phyloP scores from a whole-genome alignment of 495 filamentous ascomycete genomes.

The Oidiodendron maius region DNA sequence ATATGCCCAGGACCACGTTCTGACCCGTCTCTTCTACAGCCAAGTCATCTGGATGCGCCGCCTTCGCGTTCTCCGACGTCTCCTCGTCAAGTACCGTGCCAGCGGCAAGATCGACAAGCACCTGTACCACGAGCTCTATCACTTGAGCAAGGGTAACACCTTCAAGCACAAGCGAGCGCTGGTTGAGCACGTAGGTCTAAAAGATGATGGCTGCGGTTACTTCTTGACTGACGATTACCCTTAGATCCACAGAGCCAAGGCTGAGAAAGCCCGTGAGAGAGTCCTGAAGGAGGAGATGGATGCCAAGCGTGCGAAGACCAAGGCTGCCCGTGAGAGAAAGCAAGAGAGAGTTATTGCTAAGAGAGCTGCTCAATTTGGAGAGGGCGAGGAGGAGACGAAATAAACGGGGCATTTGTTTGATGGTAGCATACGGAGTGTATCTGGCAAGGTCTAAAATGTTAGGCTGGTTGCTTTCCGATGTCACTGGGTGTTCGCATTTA shows the following conservation, averaged over 20 bases:
- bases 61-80: constrained; percentile 95
- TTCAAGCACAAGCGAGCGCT: constrained; percentile 99
- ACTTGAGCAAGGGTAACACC: constrained; percentile 99
- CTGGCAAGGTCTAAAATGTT: constrained; percentile 24
- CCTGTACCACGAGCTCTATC: constrained; percentile 99
- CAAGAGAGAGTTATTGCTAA: constrained; percentile 81
- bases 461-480: constrained; percentile 24
- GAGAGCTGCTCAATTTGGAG: constrained; percentile 75
- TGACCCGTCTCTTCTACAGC: constrained; percentile 51
- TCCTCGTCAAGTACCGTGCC: constrained; percentile 98
- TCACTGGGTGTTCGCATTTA: constrained; percentile 41
- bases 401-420: constrained; percentile 21
- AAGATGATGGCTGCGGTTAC: not conserved
- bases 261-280: constrained; percentile 93
- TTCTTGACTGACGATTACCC: constrained; percentile 7
- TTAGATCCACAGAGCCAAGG: constrained; percentile 99
- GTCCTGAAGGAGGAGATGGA: constrained; percentile 98
- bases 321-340: constrained; percentile 97
- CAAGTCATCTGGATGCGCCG: constrained; percentile 99
- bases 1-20: too few relatives aligned
- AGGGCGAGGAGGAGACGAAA: constrained; percentile 53
- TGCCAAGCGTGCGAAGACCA: constrained; percentile 98
- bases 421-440: constrained; percentile 23
- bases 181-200: constrained; percentile 93
- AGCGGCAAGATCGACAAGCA: constrained; percentile 99